A percentile compares a stretch with the other conserved stretches of the same genome.
These are phyloP conservation scores for Globisporangium orthogonon DNA, from an alignment of 352 stramenopile species.

Conservation along the genomic window DNA sequence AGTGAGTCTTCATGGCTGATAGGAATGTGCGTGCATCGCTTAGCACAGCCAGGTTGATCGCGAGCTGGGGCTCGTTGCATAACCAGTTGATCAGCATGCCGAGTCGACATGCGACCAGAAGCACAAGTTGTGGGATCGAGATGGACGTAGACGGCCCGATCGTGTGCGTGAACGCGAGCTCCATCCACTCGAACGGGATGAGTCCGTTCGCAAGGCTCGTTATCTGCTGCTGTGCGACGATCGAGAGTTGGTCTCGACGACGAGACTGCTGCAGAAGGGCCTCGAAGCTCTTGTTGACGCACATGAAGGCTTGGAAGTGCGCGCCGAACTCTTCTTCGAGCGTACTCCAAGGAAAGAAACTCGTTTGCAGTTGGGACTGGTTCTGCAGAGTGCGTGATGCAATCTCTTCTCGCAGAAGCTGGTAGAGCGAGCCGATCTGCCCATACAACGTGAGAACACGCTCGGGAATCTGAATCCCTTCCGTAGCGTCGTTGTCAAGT, in stretches of 20 bases:
- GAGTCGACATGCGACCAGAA: slow-evolving; percentile 10
- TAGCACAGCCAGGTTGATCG: slow-evolving; percentile 11
- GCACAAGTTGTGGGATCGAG: slow-evolving; percentile 8
- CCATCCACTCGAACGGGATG: slow-evolving; percentile 14
- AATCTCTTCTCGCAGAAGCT: slow-evolving; percentile 7
- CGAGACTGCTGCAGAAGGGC: slow-evolving; percentile 1
- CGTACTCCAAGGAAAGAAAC: slow-evolving; percentile 9
- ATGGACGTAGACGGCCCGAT: slow-evolving; percentile 7
- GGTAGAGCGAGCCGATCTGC: slow-evolving; percentile 4
- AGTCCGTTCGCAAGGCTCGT: slow-evolving; percentile 7
- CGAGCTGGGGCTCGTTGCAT: background rate
- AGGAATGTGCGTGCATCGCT: slow-evolving; percentile 13
- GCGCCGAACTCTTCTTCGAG: slow-evolving; percentile 9
- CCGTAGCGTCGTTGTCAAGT: background rate
- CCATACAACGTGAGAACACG: background rate
- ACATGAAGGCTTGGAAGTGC: slow-evolving; percentile 5
- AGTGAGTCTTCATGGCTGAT: slow-evolving; percentile 3
- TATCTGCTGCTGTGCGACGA: slow-evolving; percentile 10
- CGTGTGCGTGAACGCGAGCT: slow-evolving; percentile 9
- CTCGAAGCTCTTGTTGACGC: slow-evolving; percentile 3
- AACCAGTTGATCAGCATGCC: slow-evolving; percentile 5
- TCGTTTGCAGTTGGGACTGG: background rate
- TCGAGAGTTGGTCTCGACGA: background rate
- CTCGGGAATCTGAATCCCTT: background rate
- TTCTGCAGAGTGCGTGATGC: background rate